Evolutionary conservation across 768 basidiomycete species (phyloP), one percentile per base, ranked within the genome.

Genomic region (Mycena rosella): DNA sequence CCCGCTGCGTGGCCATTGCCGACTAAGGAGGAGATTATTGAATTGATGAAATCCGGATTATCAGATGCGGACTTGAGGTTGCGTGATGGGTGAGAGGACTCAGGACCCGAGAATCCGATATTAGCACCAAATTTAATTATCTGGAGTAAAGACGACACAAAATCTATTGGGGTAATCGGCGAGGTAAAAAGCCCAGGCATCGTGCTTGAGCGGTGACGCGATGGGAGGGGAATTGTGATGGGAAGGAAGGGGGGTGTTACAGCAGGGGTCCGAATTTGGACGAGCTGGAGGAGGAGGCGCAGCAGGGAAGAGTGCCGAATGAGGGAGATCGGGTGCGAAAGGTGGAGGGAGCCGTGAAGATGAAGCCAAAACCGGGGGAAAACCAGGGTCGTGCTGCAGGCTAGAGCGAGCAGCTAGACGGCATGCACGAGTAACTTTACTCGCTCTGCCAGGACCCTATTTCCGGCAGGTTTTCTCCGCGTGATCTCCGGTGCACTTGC

Each of bases 181-280:
- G 18, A 53, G 52, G 52, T 53, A 53, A 32, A 34, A 34, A 9
- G 29, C 32, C 52, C 52, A 53, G 52, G 52, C 52, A 18, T 32
- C 29, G 5, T 34, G 20, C n/a, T 34, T 34, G 29, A 54, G 53
- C 3, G 49, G 27, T 27, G 49, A 40, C 15, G 36, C 5, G 26
- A 56, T 24, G 18, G 18, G 18, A 7, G 30, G 44, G 6, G 11
- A 24, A 17, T 11, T 20, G 22, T 22, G 27, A 20, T 9, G 29
- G 8, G 38, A 8, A 40, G 57, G 57, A 3, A 20, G 29, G 17
- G 42, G 22, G 29, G 30, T n/a, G 24, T 59, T 45, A 22, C n/a
- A 29, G 32, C 45, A 72, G 1, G 77, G 77, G 49, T 72, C 60
- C 10, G 76, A 64, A 45, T 79, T 79, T 17, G 77, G 77, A 18